A percentile compares a stretch with the other conserved stretches of the same genome.
Conservation (phyloP, 2,329 filamentous ascomycete species). For the Aaosphaeria arxii region DNA sequence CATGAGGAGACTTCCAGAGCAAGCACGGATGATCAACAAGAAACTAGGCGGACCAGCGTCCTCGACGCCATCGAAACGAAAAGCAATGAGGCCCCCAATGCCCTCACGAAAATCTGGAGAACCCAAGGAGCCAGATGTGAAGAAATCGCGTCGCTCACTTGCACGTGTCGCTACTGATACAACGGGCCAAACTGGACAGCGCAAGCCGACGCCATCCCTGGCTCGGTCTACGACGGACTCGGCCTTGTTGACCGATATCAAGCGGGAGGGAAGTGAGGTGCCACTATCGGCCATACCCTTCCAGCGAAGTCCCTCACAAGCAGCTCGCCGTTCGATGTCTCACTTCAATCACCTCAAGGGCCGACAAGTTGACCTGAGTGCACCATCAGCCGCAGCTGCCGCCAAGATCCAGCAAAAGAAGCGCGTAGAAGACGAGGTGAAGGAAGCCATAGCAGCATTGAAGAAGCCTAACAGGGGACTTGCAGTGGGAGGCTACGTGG, state of each 20-base stretch:
- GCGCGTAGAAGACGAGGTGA: constrained; percentile 65
- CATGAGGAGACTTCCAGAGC: constrained; percentile 68
- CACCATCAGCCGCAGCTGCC: constrained; percentile 53
- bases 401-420: constrained; percentile 64
- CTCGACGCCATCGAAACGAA: constrained; percentile 54
- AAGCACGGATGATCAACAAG: constrained; percentile 67
- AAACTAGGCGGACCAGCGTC: constrained; percentile 72
- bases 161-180: constrained; percentile 61
- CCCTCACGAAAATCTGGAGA: constrained; percentile 38
- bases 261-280: constrained; percentile 66
- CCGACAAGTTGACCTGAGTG: constrained; percentile 55
- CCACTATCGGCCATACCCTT: constrained; percentile 51
- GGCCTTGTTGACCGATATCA: constrained; percentile 58
- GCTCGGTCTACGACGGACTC: constrained; percentile 66
- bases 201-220: constrained; percentile 55
- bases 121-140: constrained; percentile 35
- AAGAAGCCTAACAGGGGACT: constrained; percentile 73
- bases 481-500: constrained; percentile 64
- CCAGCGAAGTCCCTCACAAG: constrained; percentile 42
- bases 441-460: constrained; percentile 69
- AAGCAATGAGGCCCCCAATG: constrained; percentile 37
- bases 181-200: constrained; percentile 48
- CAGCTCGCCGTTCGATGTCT: constrained; percentile 34
- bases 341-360: constrained; percentile 47
- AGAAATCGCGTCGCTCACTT: constrained; percentile 51